A percentile compares a stretch with the other conserved stretches of the same genome.
phyloP scores from a whole-genome alignment of 2,329 filamentous ascomycete species.

The Ploettnerulaceae sp. region DNA sequence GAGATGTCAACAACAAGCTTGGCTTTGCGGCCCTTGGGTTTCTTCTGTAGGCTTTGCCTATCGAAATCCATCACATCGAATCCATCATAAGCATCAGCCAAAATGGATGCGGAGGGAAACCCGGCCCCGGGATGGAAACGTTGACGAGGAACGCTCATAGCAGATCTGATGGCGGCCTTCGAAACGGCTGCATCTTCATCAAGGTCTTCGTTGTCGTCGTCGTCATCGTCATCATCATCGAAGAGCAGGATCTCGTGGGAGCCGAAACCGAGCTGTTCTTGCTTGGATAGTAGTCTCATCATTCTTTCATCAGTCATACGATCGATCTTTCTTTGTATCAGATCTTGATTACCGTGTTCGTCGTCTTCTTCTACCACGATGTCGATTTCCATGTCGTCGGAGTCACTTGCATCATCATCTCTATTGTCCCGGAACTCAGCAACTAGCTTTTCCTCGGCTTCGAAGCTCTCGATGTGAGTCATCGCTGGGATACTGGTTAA shows the following conservation, averaged over 20 bases:
- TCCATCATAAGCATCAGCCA: conserved; percentile 53
- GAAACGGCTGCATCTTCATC: background rate
- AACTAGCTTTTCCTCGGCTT: conserved; percentile 33
- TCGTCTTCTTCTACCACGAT: conserved; percentile 38
- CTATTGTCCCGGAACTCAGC: conserved; percentile 25
- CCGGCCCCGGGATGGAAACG: conserved; percentile 30
- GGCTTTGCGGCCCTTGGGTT: conserved; percentile 57
- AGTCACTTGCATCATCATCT: conserved; percentile 25
- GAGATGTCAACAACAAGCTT: conserved; percentile 49
- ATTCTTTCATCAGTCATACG: conserved; percentile 59
- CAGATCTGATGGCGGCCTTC: conserved; percentile 9
- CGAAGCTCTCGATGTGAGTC: conserved; percentile 33
- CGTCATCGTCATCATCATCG: conserved; percentile 37
- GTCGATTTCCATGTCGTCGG: conserved; percentile 33
- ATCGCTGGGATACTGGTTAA: conserved; percentile 33
- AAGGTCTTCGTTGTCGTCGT: conserved; percentile 32
- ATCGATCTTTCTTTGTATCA: conserved; percentile 32
- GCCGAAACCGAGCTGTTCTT: conserved; percentile 58
- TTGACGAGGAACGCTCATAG: conserved; percentile 21
- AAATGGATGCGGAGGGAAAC: conserved; percentile 50
- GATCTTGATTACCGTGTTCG: no score
- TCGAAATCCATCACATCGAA: conserved; percentile 86
- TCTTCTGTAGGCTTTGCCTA: conserved; percentile 59
- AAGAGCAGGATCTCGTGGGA: conserved; percentile 55
- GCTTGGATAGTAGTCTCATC: conserved; percentile 55